Evolutionary conservation across 257 asterid genomes (phyloP), one percentile per base, ranked within the genome.

Genomic region (Jacaranda copaia): DNA sequence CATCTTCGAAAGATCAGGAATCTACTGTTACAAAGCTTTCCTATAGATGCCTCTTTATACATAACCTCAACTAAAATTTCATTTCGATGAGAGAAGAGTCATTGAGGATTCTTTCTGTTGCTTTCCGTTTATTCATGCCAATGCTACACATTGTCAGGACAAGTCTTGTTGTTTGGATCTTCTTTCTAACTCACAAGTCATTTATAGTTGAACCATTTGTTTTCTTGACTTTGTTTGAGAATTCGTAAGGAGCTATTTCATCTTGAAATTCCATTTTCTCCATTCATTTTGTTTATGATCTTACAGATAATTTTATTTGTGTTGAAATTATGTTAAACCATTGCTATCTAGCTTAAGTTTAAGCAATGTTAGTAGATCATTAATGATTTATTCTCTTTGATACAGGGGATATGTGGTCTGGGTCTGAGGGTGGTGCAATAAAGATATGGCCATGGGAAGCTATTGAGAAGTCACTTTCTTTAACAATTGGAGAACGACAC

Each of bases 361-460:
- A 18, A 62, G 52, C 66, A 42, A 25, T 66, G 32, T 39, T 14
- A 45, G 38, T 72, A 56, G 61, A 42, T 79, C 40, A 65, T 59
- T 36, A 35, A 35, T 79, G 32, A 59, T 43, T 75, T 81, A 68
- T 73, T 80, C 75, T 42, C 55, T 88, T 76, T 76, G 75, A 52
- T 86, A 56, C 84, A 96, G 99, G 99, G 83, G 98, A 96, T 82
- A 77, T 96, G 13, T 96, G 99, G 99, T 82, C 97, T 13, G 98
- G 97, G 59, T 96, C 98, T 68, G 99, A 96, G 85, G 90, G 92
- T 72, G 99, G 98, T 79, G 84, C 89, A 56, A 68, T 96, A 64
- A 96, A 87, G 88, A 83, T 90, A 76, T 96, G 99, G 98, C 91
- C 97, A 16, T 96, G 98, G 97, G 99, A 96, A 88, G 92, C 96